A percentile compares a stretch with the other conserved stretches of the same genome.
These are phyloP conservation scores for Psophocarpus tetragonolobus DNA, from an alignment of 306 rosid genomes.

Conservation along the genomic window DNA sequence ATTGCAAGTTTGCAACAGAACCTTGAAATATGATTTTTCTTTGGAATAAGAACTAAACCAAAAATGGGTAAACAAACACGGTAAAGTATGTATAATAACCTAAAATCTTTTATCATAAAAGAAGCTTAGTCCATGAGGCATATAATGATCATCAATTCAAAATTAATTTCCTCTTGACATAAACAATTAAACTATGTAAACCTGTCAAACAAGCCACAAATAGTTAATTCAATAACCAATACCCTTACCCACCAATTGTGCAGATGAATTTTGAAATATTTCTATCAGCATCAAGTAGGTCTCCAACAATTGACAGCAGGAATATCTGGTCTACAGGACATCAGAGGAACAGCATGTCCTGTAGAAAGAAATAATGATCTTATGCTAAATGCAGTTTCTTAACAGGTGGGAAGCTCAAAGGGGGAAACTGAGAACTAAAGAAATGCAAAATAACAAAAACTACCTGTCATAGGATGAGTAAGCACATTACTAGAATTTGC, in stretches of 20 bases:
- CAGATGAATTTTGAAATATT: background rate
- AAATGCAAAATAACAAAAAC: background rate
- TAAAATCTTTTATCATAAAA: background rate
- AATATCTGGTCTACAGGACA: conserved; percentile 71
- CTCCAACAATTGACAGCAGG: conserved; percentile 76
- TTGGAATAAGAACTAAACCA: background rate
- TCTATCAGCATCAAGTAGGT: conserved; percentile 51
- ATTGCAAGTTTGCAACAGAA: background rate
- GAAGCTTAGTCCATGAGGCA: background rate
- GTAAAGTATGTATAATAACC: background rate
- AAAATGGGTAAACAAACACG: background rate
- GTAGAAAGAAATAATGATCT: conserved; percentile 31
- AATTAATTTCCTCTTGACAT: background rate
- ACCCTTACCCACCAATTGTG: conserved; percentile 12
- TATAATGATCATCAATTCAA: background rate
- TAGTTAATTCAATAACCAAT: background rate
- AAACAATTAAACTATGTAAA: background rate
- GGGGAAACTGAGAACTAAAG: background rate
- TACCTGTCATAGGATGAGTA: conserved; percentile 70
- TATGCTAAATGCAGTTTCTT: background rate
- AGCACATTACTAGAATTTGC: conserved; percentile 54
- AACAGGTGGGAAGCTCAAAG: background rate
- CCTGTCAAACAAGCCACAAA: background rate
- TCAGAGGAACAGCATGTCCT: conserved; percentile 69
- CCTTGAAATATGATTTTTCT: background rate